A percentile compares a stretch with the other conserved stretches of the same genome.
These are phyloP conservation scores for Echinosophora koreensis DNA, from an alignment of 306 rosid species.

Conservation along the genomic window DNA sequence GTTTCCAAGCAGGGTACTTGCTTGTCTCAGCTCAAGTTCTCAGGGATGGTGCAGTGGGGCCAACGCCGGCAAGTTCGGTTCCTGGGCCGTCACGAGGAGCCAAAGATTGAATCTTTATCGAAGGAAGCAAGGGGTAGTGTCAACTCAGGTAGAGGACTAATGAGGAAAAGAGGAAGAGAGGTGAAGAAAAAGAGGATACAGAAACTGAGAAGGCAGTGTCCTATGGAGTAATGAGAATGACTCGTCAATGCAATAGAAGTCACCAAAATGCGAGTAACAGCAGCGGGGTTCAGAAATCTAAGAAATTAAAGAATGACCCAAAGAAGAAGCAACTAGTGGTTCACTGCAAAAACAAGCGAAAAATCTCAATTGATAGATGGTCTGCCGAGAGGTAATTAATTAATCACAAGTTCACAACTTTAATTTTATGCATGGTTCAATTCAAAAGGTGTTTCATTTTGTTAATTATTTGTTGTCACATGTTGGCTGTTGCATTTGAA, in stretches of 20 bases:
- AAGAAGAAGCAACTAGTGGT: constrained; percentile 50
- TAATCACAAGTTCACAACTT: background rate
- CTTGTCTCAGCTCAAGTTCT: constrained; percentile 66
- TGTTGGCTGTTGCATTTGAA: constrained; percentile 39
- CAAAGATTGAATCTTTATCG: constrained; percentile 48
- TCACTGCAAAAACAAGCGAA: constrained; percentile 52
- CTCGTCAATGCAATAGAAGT: constrained; percentile 59
- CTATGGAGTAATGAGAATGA: constrained; percentile 35
- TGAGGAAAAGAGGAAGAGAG: constrained; percentile 44
- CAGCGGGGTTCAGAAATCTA: constrained; percentile 36
- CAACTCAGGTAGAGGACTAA: constrained; percentile 5
- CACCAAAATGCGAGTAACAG: constrained; percentile 37
- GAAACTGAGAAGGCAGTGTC: constrained; percentile 39
- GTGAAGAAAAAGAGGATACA: constrained; percentile 36
- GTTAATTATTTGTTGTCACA: background rate
- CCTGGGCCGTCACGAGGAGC: constrained; percentile 60
- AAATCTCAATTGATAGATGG: constrained; percentile 66
- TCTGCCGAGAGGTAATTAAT: constrained; percentile 52
- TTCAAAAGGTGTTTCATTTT: background rate
- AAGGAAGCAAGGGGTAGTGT: constrained; percentile 21
- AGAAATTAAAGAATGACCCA: constrained; percentile 38
- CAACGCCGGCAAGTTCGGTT: constrained; percentile 70
- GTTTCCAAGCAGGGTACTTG: constrained; percentile 68
- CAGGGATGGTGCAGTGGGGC: constrained; percentile 89
- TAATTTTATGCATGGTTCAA: background rate